phyloP scores from a whole-genome alignment of 306 rosid species.

The Oxytropis ochrocephala region DNA sequence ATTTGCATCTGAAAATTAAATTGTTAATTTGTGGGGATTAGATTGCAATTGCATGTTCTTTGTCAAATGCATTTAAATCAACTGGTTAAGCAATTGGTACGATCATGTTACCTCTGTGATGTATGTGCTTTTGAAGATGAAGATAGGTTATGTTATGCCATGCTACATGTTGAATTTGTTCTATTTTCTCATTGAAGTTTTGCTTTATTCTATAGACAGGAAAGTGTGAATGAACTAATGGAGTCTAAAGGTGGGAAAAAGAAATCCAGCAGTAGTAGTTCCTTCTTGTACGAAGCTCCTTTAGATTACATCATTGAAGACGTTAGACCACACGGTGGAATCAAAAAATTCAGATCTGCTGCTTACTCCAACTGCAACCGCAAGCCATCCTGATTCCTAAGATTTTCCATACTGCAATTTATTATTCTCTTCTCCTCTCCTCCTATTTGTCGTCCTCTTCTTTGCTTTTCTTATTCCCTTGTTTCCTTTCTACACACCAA shows the following conservation, averaged over 20 bases:
- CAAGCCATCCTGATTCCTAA: conserved; percentile 96
- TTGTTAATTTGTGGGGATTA: too few species aligned
- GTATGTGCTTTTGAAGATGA: neutral
- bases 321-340: too few species aligned
- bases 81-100: neutral
- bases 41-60: neutral
- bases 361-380: conserved; percentile 99
- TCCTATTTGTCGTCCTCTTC: neutral
- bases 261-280: conserved; percentile 77
- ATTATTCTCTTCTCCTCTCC: neutral
- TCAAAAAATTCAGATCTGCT: conserved; percentile 92
- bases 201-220: conserved; percentile 21
- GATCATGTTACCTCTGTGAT: neutral
- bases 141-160: neutral
- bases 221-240: conserved; percentile 82
- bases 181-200: neutral
- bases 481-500: conserved; percentile 9
- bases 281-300: conserved; percentile 84
- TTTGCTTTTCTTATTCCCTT: neutral
- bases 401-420: neutral
- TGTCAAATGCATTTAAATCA: neutral
- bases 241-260: conserved; percentile 89
- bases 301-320: conserved; percentile 96
- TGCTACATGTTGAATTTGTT: neutral
- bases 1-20: too few species aligned